These are phyloP conservation scores for Russula sp. DNA, from an alignment of 768 basidiomycete genomes.

Conservation along the genomic window DNA sequence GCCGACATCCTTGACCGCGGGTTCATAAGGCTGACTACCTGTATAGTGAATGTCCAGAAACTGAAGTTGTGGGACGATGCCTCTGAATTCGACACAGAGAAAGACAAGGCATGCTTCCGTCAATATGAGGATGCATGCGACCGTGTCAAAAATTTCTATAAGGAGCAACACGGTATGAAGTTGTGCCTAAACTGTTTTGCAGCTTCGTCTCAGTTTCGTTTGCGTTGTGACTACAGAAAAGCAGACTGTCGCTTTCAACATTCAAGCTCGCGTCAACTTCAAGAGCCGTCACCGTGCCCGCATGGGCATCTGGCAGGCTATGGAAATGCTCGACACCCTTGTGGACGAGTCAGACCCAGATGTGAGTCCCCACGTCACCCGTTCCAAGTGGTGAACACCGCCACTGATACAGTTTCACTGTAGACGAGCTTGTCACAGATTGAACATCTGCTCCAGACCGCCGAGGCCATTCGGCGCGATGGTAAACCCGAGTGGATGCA, in stretches of 20 bases:
- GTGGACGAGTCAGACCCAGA: slow-evolving; percentile 92
- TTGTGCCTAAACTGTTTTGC: slow-evolving; percentile 5
- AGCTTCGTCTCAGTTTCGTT: slow-evolving; percentile 1
- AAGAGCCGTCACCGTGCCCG: slow-evolving; percentile 57
- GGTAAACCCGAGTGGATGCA: slow-evolving; percentile 94
- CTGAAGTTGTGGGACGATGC: slow-evolving; percentile 50
- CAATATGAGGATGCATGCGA: slow-evolving; percentile 73
- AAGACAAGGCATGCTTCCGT: slow-evolving; percentile 64
- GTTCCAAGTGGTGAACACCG: neutral
- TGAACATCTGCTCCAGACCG: slow-evolving; percentile 85
- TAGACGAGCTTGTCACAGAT: slow-evolving; percentile 80
- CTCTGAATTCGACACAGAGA: slow-evolving; percentile 52
- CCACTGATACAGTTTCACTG: slow-evolving; percentile 2
- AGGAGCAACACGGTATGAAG: slow-evolving; percentile 64
- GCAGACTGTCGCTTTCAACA: slow-evolving; percentile 82
- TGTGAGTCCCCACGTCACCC: slow-evolving; percentile 34
- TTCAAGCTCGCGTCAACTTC: slow-evolving; percentile 70
- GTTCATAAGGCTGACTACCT: slow-evolving; percentile 1
- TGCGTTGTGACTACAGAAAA: slow-evolving; percentile 48
- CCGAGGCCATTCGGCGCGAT: slow-evolving; percentile 82
- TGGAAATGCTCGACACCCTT: slow-evolving; percentile 80
- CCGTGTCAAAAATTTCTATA: slow-evolving; percentile 72
- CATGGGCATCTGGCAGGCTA: slow-evolving; percentile 84
- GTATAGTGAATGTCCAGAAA: slow-evolving; percentile 62
- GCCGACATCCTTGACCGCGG: neutral